Conservation (phyloP, 1,284 basidiomycete genomes). For the Porodaedalea pini region DNA sequence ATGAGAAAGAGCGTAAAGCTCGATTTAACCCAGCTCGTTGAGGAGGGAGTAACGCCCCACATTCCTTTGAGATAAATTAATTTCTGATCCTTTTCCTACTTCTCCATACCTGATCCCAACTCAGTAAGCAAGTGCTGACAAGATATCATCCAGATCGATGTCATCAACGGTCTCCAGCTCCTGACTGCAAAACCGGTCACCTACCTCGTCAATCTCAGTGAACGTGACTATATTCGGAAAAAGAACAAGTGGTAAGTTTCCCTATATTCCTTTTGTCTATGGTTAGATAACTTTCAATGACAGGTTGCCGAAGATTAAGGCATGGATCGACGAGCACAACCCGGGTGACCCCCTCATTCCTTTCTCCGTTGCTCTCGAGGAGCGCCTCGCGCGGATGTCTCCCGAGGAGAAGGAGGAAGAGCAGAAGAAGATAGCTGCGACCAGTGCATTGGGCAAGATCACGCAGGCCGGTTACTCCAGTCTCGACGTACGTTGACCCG, state of each 20-base stretch:
- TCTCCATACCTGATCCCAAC: neutral
- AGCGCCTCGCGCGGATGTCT: conserved; percentile 72
- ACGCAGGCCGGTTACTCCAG: conserved; percentile 87
- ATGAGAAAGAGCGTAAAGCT: conserved; percentile 79
- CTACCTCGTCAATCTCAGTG: conserved; percentile 97
- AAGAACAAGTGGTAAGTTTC: conserved; percentile 94
- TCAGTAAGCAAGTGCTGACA: neutral
- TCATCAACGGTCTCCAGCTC: conserved; percentile 89
- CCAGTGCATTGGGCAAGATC: conserved; percentile 83
- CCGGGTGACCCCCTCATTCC: conserved; percentile 95
- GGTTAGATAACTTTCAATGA: conserved; percentile 3
- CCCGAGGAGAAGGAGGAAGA: conserved; percentile 77
- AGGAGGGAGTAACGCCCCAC: conserved; percentile 68
- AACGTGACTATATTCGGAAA: conserved; percentile 93
- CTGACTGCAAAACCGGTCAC: conserved; percentile 97
- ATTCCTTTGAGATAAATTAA: conserved; percentile 54
- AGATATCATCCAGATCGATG: conserved; percentile 69
- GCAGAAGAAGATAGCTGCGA: conserved; percentile 68
- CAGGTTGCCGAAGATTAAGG: conserved; percentile 95
- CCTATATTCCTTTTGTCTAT: neutral
- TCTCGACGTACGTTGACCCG: conserved; percentile 66
- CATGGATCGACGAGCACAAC: conserved; percentile 97
- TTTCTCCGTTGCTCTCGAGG: conserved; percentile 95
- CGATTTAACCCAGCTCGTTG: conserved; percentile 74
- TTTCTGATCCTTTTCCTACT: conserved; percentile 39